Evolutionary conservation across 1,284 basidiomycete species (phyloP).

Genomic region (Moesziomyces sp.): DNA sequence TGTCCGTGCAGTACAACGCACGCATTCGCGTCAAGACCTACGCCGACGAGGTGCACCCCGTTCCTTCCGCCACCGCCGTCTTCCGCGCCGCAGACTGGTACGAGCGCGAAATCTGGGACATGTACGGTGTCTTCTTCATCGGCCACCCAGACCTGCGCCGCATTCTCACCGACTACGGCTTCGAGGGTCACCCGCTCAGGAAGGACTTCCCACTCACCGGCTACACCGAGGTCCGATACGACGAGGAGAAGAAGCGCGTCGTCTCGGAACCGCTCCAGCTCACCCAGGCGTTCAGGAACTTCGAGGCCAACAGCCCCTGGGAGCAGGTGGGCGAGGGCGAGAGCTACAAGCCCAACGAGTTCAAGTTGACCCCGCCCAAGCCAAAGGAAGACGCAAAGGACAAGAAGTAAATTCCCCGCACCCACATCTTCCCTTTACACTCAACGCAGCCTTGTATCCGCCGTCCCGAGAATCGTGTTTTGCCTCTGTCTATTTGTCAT

Average conservation of each 20-base stretch:
- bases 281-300: conserved; percentile 98
- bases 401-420: conserved; percentile 49
- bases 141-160: conserved; percentile 95
- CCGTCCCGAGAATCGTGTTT: neutral
- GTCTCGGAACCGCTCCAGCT: conserved; percentile 98
- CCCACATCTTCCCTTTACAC: neutral
- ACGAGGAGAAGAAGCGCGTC: conserved; percentile 97
- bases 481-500: neutral
- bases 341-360: conserved; percentile 73
- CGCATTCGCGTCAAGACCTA: conserved; percentile 98
- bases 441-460: neutral
- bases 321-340: conserved; percentile 92
- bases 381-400: conserved; percentile 68
- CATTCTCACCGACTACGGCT: conserved; percentile 98
- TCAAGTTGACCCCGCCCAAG: conserved; percentile 69
- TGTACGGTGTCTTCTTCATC: conserved; percentile 96
- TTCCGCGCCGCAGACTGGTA: conserved; percentile 98
- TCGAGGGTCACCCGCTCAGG: conserved; percentile 95
- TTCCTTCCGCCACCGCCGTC: conserved; percentile 83
- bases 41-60: conserved; percentile 92
- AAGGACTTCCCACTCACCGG: conserved; percentile 99
- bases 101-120: conserved; percentile 97
- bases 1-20: conserved; percentile 78
- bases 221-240: conserved; percentile 96
- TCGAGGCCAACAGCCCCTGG: conserved; percentile 84